A percentile compares a stretch with the other conserved stretches of the same genome.
These are phyloP conservation scores for Colletotrichum chlorophyti DNA, from an alignment of 2,329 filamentous ascomycete species.

Conservation along the genomic window DNA sequence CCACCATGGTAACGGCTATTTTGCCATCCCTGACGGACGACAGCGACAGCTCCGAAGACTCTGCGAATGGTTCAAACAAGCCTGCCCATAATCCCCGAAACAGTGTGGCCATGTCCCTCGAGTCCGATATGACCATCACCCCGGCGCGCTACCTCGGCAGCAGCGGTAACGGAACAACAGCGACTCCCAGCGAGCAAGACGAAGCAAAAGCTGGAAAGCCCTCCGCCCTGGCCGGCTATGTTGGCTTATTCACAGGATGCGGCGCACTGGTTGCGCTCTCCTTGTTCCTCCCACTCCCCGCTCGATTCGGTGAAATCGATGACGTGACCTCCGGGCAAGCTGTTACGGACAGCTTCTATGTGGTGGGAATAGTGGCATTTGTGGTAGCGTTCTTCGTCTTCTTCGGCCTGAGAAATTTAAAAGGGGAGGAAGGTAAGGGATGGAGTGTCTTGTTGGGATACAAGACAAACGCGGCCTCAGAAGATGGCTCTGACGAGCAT, in stretches of 20 bases:
- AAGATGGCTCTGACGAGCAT: slow-evolving; percentile 19
- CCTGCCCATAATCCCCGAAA: slow-evolving; percentile 53
- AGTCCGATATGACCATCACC: slow-evolving; percentile 79
- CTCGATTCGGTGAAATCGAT: slow-evolving; percentile 73
- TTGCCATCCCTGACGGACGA: slow-evolving; percentile 75
- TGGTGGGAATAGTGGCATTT: slow-evolving; percentile 78
- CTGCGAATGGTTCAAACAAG: slow-evolving; percentile 38
- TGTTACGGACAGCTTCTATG: slow-evolving; percentile 85
- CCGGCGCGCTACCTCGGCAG: slow-evolving; percentile 62
- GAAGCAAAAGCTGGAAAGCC: slow-evolving; percentile 50
- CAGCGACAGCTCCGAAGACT: slow-evolving; percentile 37
- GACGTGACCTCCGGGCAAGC: slow-evolving; percentile 78
- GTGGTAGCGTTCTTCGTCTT: slow-evolving; percentile 77
- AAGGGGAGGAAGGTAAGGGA: slow-evolving; percentile 80
- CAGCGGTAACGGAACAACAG: slow-evolving; percentile 36
- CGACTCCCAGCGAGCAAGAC: slow-evolving; percentile 21
- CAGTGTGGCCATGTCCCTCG: slow-evolving; percentile 71
- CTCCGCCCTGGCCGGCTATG: slow-evolving; percentile 79
- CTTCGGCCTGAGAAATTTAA: slow-evolving; percentile 73
- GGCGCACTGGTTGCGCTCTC: slow-evolving; percentile 85
- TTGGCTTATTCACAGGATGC: slow-evolving; percentile 91
- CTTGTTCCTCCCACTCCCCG: slow-evolving; percentile 86
- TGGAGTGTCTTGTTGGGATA: slow-evolving; percentile 64
- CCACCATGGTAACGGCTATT: slow-evolving; percentile 97
- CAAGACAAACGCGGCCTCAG: slow-evolving; percentile 20